A percentile compares a stretch with the other conserved stretches of the same genome.
Evolutionary conservation across 1,284 basidiomycete genomes (phyloP).

Genomic region (Irpex sp.): DNA sequence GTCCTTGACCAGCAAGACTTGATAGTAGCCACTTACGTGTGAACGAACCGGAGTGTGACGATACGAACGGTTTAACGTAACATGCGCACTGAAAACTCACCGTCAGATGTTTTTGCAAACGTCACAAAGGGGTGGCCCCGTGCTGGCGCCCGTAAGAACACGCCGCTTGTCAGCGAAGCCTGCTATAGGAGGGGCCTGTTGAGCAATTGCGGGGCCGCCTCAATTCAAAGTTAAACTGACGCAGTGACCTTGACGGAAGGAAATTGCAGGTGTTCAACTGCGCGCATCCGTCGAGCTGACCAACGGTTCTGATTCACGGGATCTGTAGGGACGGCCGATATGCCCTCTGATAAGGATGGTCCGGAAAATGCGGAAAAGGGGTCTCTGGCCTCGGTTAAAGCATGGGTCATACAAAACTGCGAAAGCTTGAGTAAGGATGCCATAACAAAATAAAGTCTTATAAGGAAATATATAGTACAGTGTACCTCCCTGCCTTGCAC

Average conservation of each 20-base stretch:
- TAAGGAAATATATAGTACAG: background rate
- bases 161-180: no score
- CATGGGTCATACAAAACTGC: background rate
- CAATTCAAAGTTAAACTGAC: background rate
- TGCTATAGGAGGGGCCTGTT: background rate
- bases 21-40: background rate
- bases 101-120: no score
- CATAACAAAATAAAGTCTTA: background rate
- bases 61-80: background rate
- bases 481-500: background rate
- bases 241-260: background rate
- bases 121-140: no score
- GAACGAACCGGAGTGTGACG: background rate
- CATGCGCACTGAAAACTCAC: background rate
- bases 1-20: no score
- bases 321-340: background rate
- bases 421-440: background rate
- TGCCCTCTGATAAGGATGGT: background rate
- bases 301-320: background rate
- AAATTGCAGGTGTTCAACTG: background rate
- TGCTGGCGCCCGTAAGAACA: no score
- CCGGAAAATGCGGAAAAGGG: background rate
- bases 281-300: background rate
- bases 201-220: background rate
- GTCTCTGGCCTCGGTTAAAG: background rate